These are phyloP conservation scores for Trichomonas vaginalis DNA, from an alignment of 208 protist species.

Conservation along the genomic window DNA sequence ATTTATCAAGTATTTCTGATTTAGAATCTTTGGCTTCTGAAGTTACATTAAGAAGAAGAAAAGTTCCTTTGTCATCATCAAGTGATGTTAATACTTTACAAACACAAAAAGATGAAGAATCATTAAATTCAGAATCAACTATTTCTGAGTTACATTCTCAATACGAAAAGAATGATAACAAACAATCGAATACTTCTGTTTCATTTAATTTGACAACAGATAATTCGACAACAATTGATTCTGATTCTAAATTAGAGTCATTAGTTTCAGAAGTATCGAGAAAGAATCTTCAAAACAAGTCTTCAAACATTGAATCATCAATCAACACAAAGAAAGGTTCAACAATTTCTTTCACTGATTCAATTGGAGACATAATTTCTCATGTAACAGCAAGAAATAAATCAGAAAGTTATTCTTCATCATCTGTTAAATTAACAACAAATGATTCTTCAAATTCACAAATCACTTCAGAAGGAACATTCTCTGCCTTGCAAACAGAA, in stretches of 20 bases:
- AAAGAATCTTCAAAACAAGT: background rate
- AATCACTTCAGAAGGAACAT: background rate
- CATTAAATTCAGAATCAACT: background rate
- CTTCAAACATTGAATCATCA: background rate
- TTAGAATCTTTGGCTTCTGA: background rate
- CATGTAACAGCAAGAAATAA: background rate
- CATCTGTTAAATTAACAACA: background rate
- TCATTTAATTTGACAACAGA: background rate
- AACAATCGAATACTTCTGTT: too few species aligned
- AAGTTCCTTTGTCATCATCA: background rate
- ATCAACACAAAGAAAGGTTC: background rate
- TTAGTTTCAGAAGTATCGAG: background rate
- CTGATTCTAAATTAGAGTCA: background rate
- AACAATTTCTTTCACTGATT: background rate
- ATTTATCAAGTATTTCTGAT: background rate
- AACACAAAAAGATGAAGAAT: background rate
- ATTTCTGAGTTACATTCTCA: background rate
- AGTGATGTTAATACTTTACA: background rate
- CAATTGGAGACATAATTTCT: background rate
- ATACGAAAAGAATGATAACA: background rate
- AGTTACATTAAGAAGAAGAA: background rate
- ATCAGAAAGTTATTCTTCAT: background rate
- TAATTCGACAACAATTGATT: background rate
- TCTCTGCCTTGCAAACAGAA: background rate
- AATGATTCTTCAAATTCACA: background rate